Percentiles rank a stretch among this genome's conserved stretches.
These are phyloP conservation scores for Coemansia umbellata DNA, from an alignment of 192 early-diverging fungal species.

Conservation along the genomic window DNA sequence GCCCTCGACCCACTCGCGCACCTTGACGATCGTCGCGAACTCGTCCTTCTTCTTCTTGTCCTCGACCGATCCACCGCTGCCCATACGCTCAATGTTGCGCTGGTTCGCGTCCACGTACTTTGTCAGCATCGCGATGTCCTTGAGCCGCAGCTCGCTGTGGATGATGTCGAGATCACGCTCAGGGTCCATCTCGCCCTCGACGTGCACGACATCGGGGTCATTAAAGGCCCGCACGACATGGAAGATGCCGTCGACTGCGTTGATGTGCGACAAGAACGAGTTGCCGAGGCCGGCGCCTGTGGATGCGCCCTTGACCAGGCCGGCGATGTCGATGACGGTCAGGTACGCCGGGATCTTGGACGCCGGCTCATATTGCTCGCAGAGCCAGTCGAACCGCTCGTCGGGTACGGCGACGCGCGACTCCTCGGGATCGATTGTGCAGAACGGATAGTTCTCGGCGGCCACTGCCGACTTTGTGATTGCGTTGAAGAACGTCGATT, in stretches of 20 bases:
- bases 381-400: conserved; percentile 80
- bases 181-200: conserved; percentile 86
- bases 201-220: conserved; percentile 92
- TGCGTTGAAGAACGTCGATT: conserved; percentile 86
- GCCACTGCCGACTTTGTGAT: conserved; percentile 65
- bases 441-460: conserved; percentile 98
- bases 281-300: conserved; percentile 83
- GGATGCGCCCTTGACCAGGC: conserved; percentile 89
- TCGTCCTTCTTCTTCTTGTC: conserved; percentile 94
- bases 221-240: conserved; percentile 87
- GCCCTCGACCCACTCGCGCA: conserved; percentile 71
- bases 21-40: conserved; percentile 65
- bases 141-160: conserved; percentile 89
- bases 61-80: conserved; percentile 70
- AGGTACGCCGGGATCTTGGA: conserved; percentile 73
- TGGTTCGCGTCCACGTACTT: conserved; percentile 68
- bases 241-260: conserved; percentile 80
- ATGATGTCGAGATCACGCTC: conserved; percentile 92
- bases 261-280: conserved; percentile 91
- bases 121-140: conserved; percentile 83
- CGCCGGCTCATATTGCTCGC: conserved; percentile 62
- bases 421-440: conserved; percentile 92
- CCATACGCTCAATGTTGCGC: conserved; percentile 66
- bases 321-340: conserved; percentile 96
- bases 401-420: conserved; percentile 91